A percentile compares a stretch with the other conserved stretches of the same genome.
Evolutionary conservation across 345 rosid genomes (phyloP).

Genomic region (Gossypium rotundifolium): DNA sequence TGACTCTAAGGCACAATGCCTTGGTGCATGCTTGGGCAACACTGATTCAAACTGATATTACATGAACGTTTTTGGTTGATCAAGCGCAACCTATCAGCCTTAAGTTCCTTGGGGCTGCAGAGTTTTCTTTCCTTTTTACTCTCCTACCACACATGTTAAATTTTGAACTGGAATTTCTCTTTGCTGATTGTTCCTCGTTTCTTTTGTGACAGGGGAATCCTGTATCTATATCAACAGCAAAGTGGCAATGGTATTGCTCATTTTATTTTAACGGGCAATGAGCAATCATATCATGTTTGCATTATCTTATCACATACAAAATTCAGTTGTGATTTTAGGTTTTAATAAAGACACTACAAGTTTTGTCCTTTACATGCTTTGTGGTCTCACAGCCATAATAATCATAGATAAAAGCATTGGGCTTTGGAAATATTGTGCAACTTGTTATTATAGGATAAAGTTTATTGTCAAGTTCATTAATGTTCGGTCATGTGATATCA

Average conservation of each 20-base stretch:
- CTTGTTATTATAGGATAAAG: neutral
- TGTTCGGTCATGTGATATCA: neutral
- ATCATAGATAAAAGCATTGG: neutral
- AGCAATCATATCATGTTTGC: neutral
- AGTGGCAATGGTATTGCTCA: constrained; percentile 68
- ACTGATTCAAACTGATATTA: neutral
- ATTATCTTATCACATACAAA: neutral
- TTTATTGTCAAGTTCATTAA: neutral
- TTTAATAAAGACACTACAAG: neutral
- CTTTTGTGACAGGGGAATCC: constrained; percentile 52
- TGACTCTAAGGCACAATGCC: neutral
- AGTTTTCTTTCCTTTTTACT: neutral
- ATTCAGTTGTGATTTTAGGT: neutral
- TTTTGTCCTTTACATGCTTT: neutral
- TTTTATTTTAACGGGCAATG: neutral
- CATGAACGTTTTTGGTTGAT: neutral
- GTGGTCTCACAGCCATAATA: neutral
- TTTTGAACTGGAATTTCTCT: neutral
- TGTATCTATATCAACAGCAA: constrained; percentile 61
- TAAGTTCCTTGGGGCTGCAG: neutral
- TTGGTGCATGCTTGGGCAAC: neutral
- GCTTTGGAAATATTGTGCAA: neutral
- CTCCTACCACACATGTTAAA: neutral
- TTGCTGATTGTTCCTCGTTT: constrained; percentile 11
- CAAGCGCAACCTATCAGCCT: neutral